Evolutionary conservation across 192 early-diverging fungal genomes (phyloP).

Genomic region (Backusella morwellensis): DNA sequence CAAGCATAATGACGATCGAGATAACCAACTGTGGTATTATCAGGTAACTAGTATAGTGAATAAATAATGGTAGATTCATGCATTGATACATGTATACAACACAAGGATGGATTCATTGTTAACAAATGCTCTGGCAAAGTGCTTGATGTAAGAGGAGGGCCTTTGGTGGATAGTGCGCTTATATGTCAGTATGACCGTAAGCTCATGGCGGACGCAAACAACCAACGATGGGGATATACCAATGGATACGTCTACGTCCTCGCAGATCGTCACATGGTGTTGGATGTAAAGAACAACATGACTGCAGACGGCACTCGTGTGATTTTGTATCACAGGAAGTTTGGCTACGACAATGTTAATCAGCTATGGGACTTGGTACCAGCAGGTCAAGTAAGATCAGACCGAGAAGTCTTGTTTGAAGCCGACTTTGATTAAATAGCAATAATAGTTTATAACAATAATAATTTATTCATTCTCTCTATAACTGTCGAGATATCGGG

Average conservation of each 20-base stretch:
- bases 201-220: conserved; percentile 23
- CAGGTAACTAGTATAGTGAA: conserved; percentile 9
- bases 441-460: neutral
- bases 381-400: conserved; percentile 26
- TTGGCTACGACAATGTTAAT: conserved; percentile 19
- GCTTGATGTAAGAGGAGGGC: conserved; percentile 31
- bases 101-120: conserved; percentile 27
- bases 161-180: conserved; percentile 10
- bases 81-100: neutral
- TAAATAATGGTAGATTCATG: neutral
- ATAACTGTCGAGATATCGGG: conserved; percentile 45
- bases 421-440: conserved; percentile 25
- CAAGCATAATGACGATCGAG: conserved; percentile 30
- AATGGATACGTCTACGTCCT: conserved; percentile 23
- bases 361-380: conserved; percentile 38
- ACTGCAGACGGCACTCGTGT: conserved; percentile 22
- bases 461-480: neutral
- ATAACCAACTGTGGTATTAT: conserved; percentile 32
- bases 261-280: conserved; percentile 25
- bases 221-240: conserved; percentile 28
- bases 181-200: conserved; percentile 35
- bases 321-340: conserved; percentile 24
- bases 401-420: conserved; percentile 34
- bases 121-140: conserved; percentile 28
- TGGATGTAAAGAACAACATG: conserved; percentile 18